Conservation (phyloP, 305 asterid species). For the Lippia alba region DNA sequence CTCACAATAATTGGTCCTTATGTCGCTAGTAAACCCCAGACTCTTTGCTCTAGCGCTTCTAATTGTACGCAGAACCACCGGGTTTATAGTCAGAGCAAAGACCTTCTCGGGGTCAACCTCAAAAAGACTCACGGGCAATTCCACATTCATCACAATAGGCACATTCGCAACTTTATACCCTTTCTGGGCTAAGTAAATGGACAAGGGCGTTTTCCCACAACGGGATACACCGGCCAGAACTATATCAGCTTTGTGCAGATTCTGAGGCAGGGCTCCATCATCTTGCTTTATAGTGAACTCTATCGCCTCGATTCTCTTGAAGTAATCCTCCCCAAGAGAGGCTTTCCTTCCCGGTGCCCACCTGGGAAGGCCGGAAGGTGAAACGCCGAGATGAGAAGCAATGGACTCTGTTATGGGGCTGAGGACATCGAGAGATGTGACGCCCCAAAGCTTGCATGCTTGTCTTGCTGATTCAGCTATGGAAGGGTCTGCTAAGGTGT, state of each 20-base stretch:
- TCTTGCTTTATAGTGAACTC: conserved; percentile 97
- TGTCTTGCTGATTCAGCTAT: conserved; percentile 75
- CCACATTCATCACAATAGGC: conserved; percentile 72
- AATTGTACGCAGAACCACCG: conserved; percentile 69
- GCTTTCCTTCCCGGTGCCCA: conserved; percentile 80
- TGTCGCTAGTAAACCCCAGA: conserved; percentile 65
- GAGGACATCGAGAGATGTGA: conserved; percentile 68
- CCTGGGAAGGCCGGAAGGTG: conserved; percentile 87
- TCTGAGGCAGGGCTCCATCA: conserved; percentile 89
- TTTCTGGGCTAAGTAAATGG: conserved; percentile 85
- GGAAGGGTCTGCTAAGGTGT: conserved; percentile 79
- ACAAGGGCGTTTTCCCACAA: conserved; percentile 88
- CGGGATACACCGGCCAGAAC: conserved; percentile 91
- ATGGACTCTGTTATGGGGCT: conserved; percentile 81
- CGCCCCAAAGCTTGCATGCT: conserved; percentile 80
- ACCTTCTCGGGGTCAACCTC: conserved; percentile 82
- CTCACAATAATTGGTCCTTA: conserved; percentile 68
- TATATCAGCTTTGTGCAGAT: conserved; percentile 75
- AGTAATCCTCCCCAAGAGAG: conserved; percentile 80
- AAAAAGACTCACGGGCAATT: conserved; percentile 68
- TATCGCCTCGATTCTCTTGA: conserved; percentile 79
- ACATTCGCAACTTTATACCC: conserved; percentile 96
- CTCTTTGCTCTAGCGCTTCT: conserved; percentile 83
- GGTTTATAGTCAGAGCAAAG: conserved; percentile 82
- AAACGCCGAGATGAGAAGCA: conserved; percentile 73